These are phyloP conservation scores for Pulveroboletus frians DNA, from an alignment of 768 basidiomycete species.

Conservation along the genomic window DNA sequence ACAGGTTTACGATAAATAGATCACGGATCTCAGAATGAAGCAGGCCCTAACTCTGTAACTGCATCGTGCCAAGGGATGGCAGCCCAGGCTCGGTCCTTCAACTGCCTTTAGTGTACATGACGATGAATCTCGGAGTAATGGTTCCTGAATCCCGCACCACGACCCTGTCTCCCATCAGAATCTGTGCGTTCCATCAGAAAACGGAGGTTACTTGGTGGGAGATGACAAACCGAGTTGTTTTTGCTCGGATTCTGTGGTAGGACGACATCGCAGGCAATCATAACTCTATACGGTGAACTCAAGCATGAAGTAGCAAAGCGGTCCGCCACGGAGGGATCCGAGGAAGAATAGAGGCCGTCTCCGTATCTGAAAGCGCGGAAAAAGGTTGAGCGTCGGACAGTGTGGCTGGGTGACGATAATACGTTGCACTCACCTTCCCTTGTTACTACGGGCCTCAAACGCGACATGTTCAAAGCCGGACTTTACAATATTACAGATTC, in stretches of 20 bases:
- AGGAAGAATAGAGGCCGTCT: slow-evolving; percentile 59
- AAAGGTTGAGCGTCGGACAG: not conserved
- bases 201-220: slow-evolving; percentile 13
- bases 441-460: slow-evolving; percentile 49
- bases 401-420: slow-evolving; percentile 1
- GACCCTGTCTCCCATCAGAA: slow-evolving; percentile 44
- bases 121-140: slow-evolving; percentile 52
- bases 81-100: slow-evolving; percentile 20
- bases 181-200: slow-evolving; percentile 34
- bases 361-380: slow-evolving; percentile 42
- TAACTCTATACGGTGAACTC: slow-evolving; percentile 60
- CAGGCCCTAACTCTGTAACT: slow-evolving; percentile 20
- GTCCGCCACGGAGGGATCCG: slow-evolving; percentile 55
- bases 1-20: slow-evolving; percentile 23
- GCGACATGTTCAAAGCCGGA: slow-evolving; percentile 54
- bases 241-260: slow-evolving; percentile 31
- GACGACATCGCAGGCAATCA: slow-evolving; percentile 54
- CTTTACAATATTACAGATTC: slow-evolving; percentile 56
- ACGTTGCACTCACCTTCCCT: slow-evolving; percentile 43
- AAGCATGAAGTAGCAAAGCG: slow-evolving; percentile 60
- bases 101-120: slow-evolving; percentile 49
- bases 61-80: slow-evolving; percentile 14
- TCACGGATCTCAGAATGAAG: slow-evolving; percentile 16
- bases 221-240: slow-evolving; percentile 24
- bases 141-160: slow-evolving; percentile 52